A percentile compares a stretch with the other conserved stretches of the same genome.
phyloP scores from a whole-genome alignment of 2,329 filamentous ascomycete genomes.

The Apiospora sp. region DNA sequence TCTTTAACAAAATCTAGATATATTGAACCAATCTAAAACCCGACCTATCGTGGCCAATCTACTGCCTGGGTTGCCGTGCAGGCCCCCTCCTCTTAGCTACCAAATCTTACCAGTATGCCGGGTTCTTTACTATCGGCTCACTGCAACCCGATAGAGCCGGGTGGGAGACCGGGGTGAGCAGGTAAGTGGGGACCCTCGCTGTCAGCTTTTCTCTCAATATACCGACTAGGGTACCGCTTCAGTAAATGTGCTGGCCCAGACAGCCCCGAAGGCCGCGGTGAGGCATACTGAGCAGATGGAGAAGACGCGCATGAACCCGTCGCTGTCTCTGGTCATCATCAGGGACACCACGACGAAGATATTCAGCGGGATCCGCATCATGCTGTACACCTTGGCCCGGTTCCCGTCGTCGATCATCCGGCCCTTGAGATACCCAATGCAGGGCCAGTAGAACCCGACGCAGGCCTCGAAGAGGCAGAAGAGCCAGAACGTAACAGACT shows the following conservation, averaged over 20 bases:
- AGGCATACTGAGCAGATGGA: constrained; percentile 39
- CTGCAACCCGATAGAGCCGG: not conserved
- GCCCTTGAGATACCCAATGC: constrained; percentile 60
- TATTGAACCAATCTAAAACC: not conserved
- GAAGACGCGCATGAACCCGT: constrained; percentile 36
- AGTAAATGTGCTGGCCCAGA: constrained; percentile 37
- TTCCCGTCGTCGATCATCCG: constrained; percentile 54
- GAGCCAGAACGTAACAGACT: constrained; percentile 58
- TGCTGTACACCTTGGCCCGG: constrained; percentile 62
- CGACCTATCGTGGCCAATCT: not conserved
- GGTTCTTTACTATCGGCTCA: not conserved
- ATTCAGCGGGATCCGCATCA: constrained; percentile 62
- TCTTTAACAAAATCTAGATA: not conserved
- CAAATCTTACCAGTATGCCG: not conserved
- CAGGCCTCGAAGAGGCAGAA: constrained; percentile 66
- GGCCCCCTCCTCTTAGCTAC: not conserved
- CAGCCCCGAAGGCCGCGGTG: constrained; percentile 36
- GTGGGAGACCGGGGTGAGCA: not conserved
- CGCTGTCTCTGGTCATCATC: constrained; percentile 50
- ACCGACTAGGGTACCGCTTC: constrained; percentile 36
- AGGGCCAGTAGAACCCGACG: constrained; percentile 65
- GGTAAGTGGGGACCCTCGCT: not conserved
- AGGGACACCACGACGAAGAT: constrained; percentile 52
- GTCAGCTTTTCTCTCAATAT: not conserved
- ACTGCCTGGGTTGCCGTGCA: not conserved